Percentiles rank a stretch among this genome's conserved stretches.
phyloP scores from a whole-genome alignment of 345 rosid genomes.

The Brassica rapa region DNA sequence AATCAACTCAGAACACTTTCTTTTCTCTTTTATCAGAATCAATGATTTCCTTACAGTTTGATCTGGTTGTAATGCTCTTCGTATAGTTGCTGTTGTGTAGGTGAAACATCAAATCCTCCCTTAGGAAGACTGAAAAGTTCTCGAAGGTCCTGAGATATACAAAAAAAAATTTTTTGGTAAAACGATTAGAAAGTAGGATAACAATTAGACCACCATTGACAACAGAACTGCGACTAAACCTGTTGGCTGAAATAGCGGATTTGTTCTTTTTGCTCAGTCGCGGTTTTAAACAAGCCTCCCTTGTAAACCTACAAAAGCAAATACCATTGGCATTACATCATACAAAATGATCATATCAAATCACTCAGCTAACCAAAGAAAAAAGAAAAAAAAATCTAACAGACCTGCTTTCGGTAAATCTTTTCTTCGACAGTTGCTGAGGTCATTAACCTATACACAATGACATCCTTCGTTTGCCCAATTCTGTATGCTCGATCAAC shows the following conservation, averaged over 20 bases:
- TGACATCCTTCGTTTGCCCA: conserved; percentile 90
- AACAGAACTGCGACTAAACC: conserved; percentile 44
- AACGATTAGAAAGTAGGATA: conserved; percentile 1
- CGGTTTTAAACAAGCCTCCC: conserved; percentile 93
- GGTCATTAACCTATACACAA: conserved; percentile 92
- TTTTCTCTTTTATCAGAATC: neutral
- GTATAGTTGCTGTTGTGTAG: conserved; percentile 83
- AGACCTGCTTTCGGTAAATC: conserved; percentile 94
- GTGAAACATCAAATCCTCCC: conserved; percentile 83
- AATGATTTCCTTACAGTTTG: conserved; percentile 55
- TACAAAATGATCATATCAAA: conserved; percentile 12
- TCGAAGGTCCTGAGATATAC: conserved; percentile 67
- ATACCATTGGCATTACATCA: neutral
- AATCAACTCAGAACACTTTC: neutral
- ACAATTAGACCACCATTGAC: conserved; percentile 5
- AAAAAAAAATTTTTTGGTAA: neutral
- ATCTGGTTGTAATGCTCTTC: conserved; percentile 83
- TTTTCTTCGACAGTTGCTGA: conserved; percentile 99
- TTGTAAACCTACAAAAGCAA: conserved; percentile 63
- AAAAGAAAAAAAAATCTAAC: neutral
- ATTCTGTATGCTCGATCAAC: conserved; percentile 99
- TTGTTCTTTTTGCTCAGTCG: conserved; percentile 97
- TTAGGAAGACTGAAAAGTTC: conserved; percentile 89
- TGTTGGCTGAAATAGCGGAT: conserved; percentile 92
- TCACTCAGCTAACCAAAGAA: conserved; percentile 2